A percentile compares a stretch with the other conserved stretches of the same genome.
Conservation (phyloP, 75 land plant genomes). For the Larix kaempferi region DNA sequence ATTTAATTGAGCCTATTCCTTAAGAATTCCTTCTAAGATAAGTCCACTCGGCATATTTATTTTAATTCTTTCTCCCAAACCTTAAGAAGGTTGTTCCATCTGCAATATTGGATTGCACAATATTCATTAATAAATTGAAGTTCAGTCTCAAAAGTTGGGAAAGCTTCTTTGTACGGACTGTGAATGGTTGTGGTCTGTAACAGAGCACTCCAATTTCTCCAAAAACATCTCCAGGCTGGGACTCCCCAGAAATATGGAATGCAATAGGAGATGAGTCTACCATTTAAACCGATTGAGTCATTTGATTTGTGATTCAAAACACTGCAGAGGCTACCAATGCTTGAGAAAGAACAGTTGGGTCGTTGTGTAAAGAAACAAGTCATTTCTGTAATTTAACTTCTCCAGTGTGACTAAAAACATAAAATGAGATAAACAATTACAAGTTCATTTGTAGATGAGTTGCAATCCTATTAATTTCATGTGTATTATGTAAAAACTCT, state of each 20-base stretch:
- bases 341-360: neutral
- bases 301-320: neutral
- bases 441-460: too few species aligned
- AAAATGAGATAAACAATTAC: too few species aligned
- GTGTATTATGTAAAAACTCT: neutral
- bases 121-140: conserved; percentile 38
- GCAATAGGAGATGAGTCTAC: neutral
- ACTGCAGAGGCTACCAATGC: neutral
- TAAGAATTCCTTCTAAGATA: too few species aligned
- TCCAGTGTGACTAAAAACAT: too few species aligned
- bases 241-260: conserved; percentile 35
- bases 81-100: conserved; percentile 68
- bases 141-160: conserved; percentile 61
- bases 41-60: too few species aligned
- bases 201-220: conserved; percentile 75
- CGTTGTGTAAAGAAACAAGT: neutral
- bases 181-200: conserved; percentile 65
- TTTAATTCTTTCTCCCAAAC: conserved; percentile 14
- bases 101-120: conserved; percentile 49
- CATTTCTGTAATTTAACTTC: neutral
- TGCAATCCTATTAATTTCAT: too few species aligned
- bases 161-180: conserved; percentile 53
- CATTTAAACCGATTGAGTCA: neutral
- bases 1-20: neutral
- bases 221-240: conserved; percentile 44